Percentiles rank a stretch among this genome's conserved stretches.
Conservation (phyloP, 805 yeast genomes). For the Monosporozyma aerobia region DNA sequence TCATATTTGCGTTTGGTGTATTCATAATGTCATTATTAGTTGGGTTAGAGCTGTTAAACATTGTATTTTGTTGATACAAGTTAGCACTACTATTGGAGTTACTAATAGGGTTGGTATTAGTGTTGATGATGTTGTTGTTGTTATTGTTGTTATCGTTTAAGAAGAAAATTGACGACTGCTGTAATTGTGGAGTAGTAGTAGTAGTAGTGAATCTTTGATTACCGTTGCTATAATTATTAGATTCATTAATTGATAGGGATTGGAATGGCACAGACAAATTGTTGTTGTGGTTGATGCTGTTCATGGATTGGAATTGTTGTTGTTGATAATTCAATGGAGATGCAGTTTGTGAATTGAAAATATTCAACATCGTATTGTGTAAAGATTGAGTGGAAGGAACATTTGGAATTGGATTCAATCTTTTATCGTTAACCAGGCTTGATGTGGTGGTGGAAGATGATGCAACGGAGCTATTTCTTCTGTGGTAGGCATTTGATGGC, state of each 20-base stretch:
- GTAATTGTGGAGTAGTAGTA: neutral
- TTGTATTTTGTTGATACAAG: slow-evolving; percentile 7
- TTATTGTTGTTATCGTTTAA: slow-evolving; percentile 1
- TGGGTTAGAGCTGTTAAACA: slow-evolving; percentile 2
- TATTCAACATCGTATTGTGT: slow-evolving; percentile 5
- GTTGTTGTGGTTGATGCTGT: neutral
- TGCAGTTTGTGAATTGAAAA: slow-evolving; percentile 6
- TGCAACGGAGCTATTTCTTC: slow-evolving; percentile 22
- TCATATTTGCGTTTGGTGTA: slow-evolving; percentile 4
- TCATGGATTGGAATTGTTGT: slow-evolving; percentile 1
- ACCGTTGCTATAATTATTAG: slow-evolving; percentile 1
- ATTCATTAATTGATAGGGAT: neutral
- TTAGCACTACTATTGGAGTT: slow-evolving; percentile 11
- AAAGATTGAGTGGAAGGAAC: slow-evolving; percentile 2
- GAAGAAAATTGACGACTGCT: slow-evolving; percentile 3
- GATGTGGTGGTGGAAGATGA: slow-evolving; percentile 6
- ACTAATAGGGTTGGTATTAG: slow-evolving; percentile 2
- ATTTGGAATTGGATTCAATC: neutral
- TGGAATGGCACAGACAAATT: neutral
- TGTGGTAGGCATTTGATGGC: slow-evolving; percentile 27
- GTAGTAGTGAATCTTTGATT: neutral
- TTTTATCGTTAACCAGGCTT: slow-evolving; percentile 4
- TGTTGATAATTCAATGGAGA: slow-evolving; percentile 11
- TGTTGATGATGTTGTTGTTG: too few species aligned
- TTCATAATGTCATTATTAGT: slow-evolving; percentile 5